These are phyloP conservation scores for Pholiota adiposa DNA, from an alignment of 1,284 basidiomycete genomes.

Conservation along the genomic window DNA sequence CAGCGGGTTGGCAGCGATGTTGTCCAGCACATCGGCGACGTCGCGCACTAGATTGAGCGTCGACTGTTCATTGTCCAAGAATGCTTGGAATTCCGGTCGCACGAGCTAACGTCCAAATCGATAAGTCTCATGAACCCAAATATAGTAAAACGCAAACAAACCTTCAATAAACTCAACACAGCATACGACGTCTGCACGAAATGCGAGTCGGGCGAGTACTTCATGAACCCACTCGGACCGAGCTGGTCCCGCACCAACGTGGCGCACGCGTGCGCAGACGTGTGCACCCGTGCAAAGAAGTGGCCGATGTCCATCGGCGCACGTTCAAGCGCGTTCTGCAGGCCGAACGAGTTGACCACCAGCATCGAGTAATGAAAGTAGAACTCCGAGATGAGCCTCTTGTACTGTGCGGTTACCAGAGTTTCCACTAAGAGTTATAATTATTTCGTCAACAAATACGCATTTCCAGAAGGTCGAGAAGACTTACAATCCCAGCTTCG, in stretches of 20 bases:
- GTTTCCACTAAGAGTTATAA: slow-evolving; percentile 38
- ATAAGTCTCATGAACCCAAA: slow-evolving; percentile 1
- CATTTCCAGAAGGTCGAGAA: background rate
- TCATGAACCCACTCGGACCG: slow-evolving; percentile 76
- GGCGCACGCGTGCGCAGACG: slow-evolving; percentile 73
- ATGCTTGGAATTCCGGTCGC: slow-evolving; percentile 80
- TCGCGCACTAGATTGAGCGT: slow-evolving; percentile 78
- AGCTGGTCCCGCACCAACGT: slow-evolving; percentile 77
- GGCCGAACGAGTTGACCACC: slow-evolving; percentile 92
- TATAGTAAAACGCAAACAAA: slow-evolving; percentile 36
- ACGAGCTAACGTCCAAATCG: slow-evolving; percentile 59
- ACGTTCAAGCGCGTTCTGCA: slow-evolving; percentile 90
- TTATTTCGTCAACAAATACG: too few relatives aligned
- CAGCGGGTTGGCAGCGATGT: slow-evolving; percentile 70
- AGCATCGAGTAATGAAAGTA: slow-evolving; percentile 87
- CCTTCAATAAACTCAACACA: slow-evolving; percentile 86
- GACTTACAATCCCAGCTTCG: slow-evolving; percentile 33
- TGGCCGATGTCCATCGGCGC: slow-evolving; percentile 78
- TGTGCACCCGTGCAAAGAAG: slow-evolving; percentile 86
- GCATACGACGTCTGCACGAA: slow-evolving; percentile 92
- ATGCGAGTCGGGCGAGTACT: slow-evolving; percentile 89
- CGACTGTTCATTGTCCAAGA: slow-evolving; percentile 73
- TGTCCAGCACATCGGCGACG: slow-evolving; percentile 80
- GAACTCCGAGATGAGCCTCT: slow-evolving; percentile 64
- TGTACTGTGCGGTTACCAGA: slow-evolving; percentile 45